A percentile compares a stretch with the other conserved stretches of the same genome.
These are phyloP conservation scores for Galerina sulciceps DNA, from an alignment of 768 basidiomycete genomes.

Conservation along the genomic window DNA sequence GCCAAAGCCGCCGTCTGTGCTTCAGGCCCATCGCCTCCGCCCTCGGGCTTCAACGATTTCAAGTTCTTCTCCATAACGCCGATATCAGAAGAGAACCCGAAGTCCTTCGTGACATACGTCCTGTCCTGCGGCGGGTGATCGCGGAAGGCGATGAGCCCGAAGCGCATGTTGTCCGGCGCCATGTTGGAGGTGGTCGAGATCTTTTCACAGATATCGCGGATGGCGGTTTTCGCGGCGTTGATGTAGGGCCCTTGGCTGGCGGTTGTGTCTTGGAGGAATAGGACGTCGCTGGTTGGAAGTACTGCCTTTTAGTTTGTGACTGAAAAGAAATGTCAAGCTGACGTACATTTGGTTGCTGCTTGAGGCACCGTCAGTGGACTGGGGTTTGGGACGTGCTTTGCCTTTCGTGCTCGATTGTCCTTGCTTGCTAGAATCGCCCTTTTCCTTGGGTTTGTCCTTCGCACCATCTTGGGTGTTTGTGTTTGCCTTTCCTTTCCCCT, in stretches of 20 bases:
- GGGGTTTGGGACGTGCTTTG: no score
- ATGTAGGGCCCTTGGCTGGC: slow-evolving; percentile 48
- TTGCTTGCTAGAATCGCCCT: no score
- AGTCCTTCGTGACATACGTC: slow-evolving; percentile 53
- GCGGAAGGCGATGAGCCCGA: slow-evolving; percentile 58
- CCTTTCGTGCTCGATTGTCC: no score
- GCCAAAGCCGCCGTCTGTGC: slow-evolving; percentile 59
- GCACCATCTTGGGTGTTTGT: no score
- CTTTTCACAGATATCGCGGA: slow-evolving; percentile 52
- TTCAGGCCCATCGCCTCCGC: slow-evolving; percentile 61
- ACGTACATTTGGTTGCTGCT: slow-evolving; percentile 12
- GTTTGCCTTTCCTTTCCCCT: no score
- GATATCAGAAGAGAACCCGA: slow-evolving; percentile 56
- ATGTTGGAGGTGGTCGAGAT: slow-evolving; percentile 53
- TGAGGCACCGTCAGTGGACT: background rate
- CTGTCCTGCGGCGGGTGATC: slow-evolving; percentile 62
- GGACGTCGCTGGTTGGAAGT: slow-evolving; percentile 43
- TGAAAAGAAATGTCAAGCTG: background rate
- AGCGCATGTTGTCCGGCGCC: slow-evolving; percentile 43
- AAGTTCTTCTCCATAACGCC: slow-evolving; percentile 45
- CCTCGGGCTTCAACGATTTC: slow-evolving; percentile 40
- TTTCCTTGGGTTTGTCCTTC: no score
- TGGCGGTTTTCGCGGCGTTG: slow-evolving; percentile 47
- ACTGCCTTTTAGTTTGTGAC: background rate
- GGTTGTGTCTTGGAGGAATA: slow-evolving; percentile 59